phyloP scores from a whole-genome alignment of 176 grass and related monocot species.

The bread wheat (Triticum aestivum) region DNA sequence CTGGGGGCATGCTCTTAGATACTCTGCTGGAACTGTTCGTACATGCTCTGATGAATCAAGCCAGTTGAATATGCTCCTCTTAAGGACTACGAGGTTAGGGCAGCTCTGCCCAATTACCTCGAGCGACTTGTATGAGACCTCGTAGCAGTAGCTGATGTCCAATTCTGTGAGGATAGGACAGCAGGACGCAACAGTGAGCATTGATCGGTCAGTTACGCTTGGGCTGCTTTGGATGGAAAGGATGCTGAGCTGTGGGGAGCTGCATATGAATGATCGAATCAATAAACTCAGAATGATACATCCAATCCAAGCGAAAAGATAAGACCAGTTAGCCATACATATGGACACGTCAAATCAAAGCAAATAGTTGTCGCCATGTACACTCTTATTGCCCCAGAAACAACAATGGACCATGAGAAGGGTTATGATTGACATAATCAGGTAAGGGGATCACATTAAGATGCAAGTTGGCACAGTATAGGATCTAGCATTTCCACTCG shows the following conservation, averaged over 20 bases:
- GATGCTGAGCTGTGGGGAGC: conserved; percentile 57
- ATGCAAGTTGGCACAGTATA: not conserved
- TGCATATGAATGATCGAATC: conserved; percentile 41
- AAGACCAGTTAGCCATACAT: not conserved
- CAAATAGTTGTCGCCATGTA: not conserved
- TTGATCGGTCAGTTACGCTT: conserved; percentile 54
- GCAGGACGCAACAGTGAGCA: conserved; percentile 53
- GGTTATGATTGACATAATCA: too few species aligned
- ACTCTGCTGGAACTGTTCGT: conserved; percentile 69
- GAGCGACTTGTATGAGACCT: conserved; percentile 71
- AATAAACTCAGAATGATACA: conserved; percentile 16
- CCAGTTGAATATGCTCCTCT: conserved; percentile 83
- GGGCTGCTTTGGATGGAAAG: conserved; percentile 74
- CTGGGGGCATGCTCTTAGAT: conserved; percentile 75
- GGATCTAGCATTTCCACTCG: not conserved
- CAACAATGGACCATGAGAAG: not conserved
- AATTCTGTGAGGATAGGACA: conserved; percentile 69
- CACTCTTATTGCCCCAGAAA: not conserved
- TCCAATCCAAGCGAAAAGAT: conserved; percentile 1
- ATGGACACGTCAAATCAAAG: not conserved
- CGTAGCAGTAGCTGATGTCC: conserved; percentile 90
- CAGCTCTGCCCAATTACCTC: conserved; percentile 76
- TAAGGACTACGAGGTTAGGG: conserved; percentile 59
- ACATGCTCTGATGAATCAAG: conserved; percentile 76
- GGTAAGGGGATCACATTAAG: too few species aligned